Base-by-base conservation (phyloP, 495 filamentous ascomycete genomes). In the Aeminium ludgeri region DNA sequence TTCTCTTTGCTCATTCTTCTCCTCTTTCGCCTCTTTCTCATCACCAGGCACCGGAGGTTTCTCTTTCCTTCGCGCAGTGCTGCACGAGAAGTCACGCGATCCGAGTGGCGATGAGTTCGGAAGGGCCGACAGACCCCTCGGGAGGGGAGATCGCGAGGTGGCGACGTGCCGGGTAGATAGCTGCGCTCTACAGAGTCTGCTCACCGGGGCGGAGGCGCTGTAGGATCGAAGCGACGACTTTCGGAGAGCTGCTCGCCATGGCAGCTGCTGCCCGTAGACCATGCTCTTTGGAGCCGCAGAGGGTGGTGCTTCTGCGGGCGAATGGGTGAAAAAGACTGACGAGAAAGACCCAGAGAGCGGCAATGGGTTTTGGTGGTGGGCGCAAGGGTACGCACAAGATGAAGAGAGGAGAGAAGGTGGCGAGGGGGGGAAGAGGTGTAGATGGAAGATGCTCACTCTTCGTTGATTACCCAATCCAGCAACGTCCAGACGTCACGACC, bases 241-340 rank as follows among this genome's bases (percentile, higher is more conserved):
- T 28, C 58, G 60, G 38, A 65, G 62, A 46, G 62, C 64, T 34
- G 58, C 42, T 41, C 63, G 60, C 65, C 69, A 70, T 48, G 65
- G 59, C 15, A 69, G 46, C 38, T 56, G 63, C 55, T 69, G 66
- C 46, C 64, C 62, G 55, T 64, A 65, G 52, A 69, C 55, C 67
- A 70, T 73, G 34, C 43, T 63, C 38, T 25, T 28, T 12, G n/a
- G 29, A 33, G 4, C n/a, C n/a, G 31, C 16, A 17, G 31, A n/a
- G 31, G 12, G 3, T 17, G 12, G 11, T 5, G 31, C 31, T n/a
- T n/a, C n/a, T 33, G 31, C n/a, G 12, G 31, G n/a, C 31, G 31
- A n/a, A 33, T 25, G 8, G 23, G 4, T 8, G 23, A 8, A 25
- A 25, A 25, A 25, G 23, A 25, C 23, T 25, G 23, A 8, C 23